These are phyloP conservation scores for Fusarium succisae DNA, from an alignment of 2,329 filamentous ascomycete species.

Conservation along the genomic window DNA sequence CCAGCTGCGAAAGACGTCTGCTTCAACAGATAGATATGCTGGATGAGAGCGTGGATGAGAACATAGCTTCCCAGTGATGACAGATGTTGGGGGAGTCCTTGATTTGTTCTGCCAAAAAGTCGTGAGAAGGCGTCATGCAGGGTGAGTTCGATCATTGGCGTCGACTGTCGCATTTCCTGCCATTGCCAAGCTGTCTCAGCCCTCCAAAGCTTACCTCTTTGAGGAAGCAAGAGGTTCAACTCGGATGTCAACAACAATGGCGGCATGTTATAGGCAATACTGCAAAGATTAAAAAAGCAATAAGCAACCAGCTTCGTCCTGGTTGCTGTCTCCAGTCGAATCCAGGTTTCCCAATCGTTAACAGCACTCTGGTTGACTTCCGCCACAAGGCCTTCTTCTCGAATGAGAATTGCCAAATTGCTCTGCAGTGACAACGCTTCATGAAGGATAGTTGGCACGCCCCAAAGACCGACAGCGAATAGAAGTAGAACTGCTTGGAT, in stretches of 20 bases:
- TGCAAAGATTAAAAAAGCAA: conserved; percentile 71
- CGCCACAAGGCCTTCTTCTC: conserved; percentile 64
- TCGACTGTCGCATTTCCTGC: conserved; percentile 65
- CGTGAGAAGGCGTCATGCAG: conserved; percentile 66
- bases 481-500: conserved; percentile 71
- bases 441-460: conserved; percentile 67
- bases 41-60: conserved; percentile 75
- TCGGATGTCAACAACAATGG: conserved; percentile 68
- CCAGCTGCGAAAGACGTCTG: conserved; percentile 65
- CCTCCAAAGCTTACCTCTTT: conserved; percentile 65
- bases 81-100: conserved; percentile 59
- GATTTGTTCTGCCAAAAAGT: conserved; percentile 61
- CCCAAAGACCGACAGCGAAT: conserved; percentile 69
- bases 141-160: conserved; percentile 60
- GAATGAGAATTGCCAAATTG: conserved; percentile 64
- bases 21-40: conserved; percentile 76
- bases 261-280: conserved; percentile 69
- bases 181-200: conserved; percentile 68
- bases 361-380: conserved; percentile 57
- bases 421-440: conserved; percentile 69
- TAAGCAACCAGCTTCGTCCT: conserved; percentile 69
- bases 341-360: conserved; percentile 68
- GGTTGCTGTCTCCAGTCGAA: conserved; percentile 64
- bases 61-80: conserved; percentile 75
- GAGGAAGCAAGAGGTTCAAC: conserved; percentile 64